These are phyloP conservation scores for Margaritispora aquatica DNA, from an alignment of 495 filamentous ascomycete genomes.

Conservation along the genomic window DNA sequence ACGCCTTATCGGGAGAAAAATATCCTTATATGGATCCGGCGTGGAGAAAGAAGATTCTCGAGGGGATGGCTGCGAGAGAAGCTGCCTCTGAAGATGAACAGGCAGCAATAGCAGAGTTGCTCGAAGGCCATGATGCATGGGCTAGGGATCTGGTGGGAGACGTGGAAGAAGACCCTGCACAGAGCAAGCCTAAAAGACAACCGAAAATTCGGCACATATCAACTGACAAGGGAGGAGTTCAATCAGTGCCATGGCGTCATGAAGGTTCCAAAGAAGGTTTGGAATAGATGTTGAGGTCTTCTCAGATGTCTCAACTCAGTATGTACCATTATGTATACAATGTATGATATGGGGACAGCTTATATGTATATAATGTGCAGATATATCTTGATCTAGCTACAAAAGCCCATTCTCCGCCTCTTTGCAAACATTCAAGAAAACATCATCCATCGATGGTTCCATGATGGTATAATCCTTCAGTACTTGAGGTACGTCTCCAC, in stretches of 20 bases:
- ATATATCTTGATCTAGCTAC: no score
- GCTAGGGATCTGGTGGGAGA: background rate
- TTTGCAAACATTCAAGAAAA: background rate
- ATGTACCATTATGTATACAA: background rate
- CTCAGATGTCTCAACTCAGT: no score
- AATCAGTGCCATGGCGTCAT: background rate
- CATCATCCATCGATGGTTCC: background rate
- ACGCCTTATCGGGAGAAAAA: slow-evolving; percentile 30
- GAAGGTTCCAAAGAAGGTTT: background rate
- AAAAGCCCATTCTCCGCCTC: background rate
- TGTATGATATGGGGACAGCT: no score
- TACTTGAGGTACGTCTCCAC: background rate
- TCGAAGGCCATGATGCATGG: background rate
- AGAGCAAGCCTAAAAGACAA: background rate
- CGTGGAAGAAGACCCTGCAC: background rate
- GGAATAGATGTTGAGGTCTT: background rate
- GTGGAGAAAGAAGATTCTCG: background rate
- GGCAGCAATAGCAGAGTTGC: background rate
- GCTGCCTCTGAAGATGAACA: background rate
- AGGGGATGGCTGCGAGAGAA: background rate
- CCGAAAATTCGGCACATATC: background rate
- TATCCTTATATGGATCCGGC: slow-evolving; percentile 33
- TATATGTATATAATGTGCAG: no score
- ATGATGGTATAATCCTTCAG: background rate
- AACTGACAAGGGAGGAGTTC: background rate